A percentile compares a stretch with the other conserved stretches of the same genome.
Conservation (phyloP, 441 rosid genomes). For the Erodium moschatum region DNA sequence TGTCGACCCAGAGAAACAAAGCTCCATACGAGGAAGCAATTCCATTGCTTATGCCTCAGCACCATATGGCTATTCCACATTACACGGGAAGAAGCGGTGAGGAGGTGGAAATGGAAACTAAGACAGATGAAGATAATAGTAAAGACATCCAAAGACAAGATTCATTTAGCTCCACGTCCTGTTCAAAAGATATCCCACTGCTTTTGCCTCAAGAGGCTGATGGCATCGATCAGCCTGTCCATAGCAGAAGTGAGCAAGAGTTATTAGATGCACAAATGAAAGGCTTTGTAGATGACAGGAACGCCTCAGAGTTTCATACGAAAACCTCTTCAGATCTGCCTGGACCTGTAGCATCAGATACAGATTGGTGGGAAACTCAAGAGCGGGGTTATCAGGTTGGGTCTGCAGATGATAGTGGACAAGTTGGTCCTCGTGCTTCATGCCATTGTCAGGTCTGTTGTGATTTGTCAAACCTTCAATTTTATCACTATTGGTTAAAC, state of each 20-base stretch:
- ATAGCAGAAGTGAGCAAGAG: conserved; percentile 25
- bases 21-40: conserved; percentile 91
- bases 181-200: conserved; percentile 81
- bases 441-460: conserved; percentile 87
- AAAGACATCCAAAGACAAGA: conserved; percentile 43
- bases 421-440: conserved; percentile 81
- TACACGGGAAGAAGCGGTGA: conserved; percentile 41
- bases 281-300: conserved; percentile 46
- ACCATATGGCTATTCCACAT: conserved; percentile 97
- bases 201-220: conserved; percentile 82
- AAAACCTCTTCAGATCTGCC: no score
- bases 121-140: conserved; percentile 34
- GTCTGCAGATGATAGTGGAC: conserved; percentile 56
- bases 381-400: conserved; percentile 66
- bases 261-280: conserved; percentile 12
- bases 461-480: neutral
- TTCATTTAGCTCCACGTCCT: conserved; percentile 68
- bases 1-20: conserved; percentile 70
- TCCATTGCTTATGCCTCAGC: conserved; percentile 97
- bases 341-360: conserved; percentile 17
- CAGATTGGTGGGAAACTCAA: conserved; percentile 88
- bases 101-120: conserved; percentile 10
- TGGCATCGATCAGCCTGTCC: conserved; percentile 9
- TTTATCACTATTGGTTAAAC: no score
- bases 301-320: conserved; percentile 8